phyloP scores from a whole-genome alignment of 31 red algal species.

The Endocladia muricata region DNA sequence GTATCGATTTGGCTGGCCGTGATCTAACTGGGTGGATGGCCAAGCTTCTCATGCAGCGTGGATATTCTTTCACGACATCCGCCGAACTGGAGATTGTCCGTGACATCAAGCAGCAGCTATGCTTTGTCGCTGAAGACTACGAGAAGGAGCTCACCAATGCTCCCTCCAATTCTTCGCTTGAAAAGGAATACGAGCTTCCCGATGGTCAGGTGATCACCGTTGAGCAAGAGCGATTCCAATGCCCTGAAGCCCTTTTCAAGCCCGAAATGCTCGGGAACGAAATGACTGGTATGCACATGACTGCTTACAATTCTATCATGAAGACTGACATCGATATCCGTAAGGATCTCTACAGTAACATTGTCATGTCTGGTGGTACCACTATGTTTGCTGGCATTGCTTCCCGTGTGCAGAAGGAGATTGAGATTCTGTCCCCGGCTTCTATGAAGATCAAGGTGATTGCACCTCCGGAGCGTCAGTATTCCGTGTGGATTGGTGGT shows the following conservation, averaged over 20 bases:
- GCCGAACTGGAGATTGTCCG: conserved; percentile 97
- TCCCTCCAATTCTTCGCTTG: conserved; percentile 75
- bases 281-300: conserved; percentile 90
- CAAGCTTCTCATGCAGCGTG: conserved; percentile 97
- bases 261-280: conserved; percentile 94
- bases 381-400: conserved; percentile 99
- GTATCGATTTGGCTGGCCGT: conserved; percentile 98
- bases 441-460: conserved; percentile 98
- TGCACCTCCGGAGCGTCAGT: conserved; percentile 94
- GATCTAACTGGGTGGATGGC: conserved; percentile 98
- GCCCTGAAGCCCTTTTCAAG: conserved; percentile 99
- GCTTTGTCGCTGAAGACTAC: conserved; percentile 88
- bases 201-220: conserved; percentile 99
- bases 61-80: conserved; percentile 98
- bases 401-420: conserved; percentile 89
- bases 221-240: conserved; percentile 96
- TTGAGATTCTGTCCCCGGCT: conserved; percentile 83
- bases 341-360: conserved; percentile 99
- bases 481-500: conserved; percentile 97
- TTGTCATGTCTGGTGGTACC: conserved; percentile 98
- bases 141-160: conserved; percentile 89
- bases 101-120: conserved; percentile 92
- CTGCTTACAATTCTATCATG: conserved; percentile 97
- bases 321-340: conserved; percentile 99
- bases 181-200: conserved; percentile 99